A percentile compares a stretch with the other conserved stretches of the same genome.
phyloP scores from a whole-genome alignment of 805 yeast species.

The Kazachstania taianensis region DNA sequence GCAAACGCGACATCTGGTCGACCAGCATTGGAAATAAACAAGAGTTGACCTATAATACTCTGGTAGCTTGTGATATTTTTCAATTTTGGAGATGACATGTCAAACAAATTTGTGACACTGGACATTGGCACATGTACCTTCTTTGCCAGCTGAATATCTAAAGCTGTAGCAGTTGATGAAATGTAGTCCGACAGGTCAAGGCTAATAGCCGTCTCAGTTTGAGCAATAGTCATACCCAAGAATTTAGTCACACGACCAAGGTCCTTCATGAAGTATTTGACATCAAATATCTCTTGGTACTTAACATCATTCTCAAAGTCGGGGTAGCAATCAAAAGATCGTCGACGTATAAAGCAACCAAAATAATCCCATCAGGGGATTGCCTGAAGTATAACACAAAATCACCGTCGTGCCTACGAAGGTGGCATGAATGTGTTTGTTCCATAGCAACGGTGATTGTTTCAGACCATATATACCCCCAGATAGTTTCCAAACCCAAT shows the following conservation, averaged over 20 bases:
- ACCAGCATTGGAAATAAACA: too few relatives aligned
- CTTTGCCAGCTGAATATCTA: neutral
- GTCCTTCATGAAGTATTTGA: constrained; percentile 9
- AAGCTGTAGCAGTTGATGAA: neutral
- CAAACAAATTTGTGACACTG: neutral
- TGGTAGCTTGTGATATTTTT: too few relatives aligned
- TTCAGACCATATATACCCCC: constrained; percentile 11
- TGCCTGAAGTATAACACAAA: constrained; percentile 5
- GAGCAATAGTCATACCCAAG: constrained; percentile 6
- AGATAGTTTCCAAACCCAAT: constrained; percentile 8
- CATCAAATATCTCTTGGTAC: too few relatives aligned
- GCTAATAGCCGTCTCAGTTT: constrained; percentile 2
- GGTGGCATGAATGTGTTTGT: constrained; percentile 24
- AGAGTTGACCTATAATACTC: too few relatives aligned
- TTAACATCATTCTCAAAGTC: too few relatives aligned
- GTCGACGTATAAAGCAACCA: constrained; percentile 9
- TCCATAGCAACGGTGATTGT: constrained; percentile 19
- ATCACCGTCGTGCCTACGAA: constrained; percentile 19
- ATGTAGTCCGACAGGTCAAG: constrained; percentile 4
- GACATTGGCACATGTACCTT: neutral
- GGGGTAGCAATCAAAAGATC: constrained; percentile 6
- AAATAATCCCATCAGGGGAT: too few relatives aligned
- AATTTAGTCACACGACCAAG: constrained; percentile 5
- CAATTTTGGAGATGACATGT: neutral
- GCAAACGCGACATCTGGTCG: too few relatives aligned